phyloP scores from a whole-genome alignment of 352 stramenopile genomes.

The Phytophthora sp. region DNA sequence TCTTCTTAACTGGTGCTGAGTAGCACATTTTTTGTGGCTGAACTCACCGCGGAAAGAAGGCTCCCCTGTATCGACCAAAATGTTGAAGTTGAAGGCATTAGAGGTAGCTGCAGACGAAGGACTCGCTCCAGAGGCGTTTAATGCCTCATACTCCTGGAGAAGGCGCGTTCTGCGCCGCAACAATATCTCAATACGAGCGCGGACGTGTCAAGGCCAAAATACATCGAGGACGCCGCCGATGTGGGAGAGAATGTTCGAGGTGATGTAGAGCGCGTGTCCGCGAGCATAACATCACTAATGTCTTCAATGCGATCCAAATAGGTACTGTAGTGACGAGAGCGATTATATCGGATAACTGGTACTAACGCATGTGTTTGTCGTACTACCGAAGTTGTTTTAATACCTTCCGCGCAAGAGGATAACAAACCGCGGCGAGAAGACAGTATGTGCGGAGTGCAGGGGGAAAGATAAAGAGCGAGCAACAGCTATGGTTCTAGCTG shows the following conservation, averaged over 20 bases:
- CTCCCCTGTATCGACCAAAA: neutral
- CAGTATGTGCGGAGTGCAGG: slow-evolving; percentile 13
- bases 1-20: neutral
- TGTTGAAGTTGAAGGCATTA: neutral
- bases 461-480: slow-evolving; percentile 20
- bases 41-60: neutral
- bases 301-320: slow-evolving; percentile 7
- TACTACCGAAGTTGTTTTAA: no score
- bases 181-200: neutral
- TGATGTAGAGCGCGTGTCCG: neutral
- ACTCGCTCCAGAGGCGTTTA: neutral
- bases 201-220: slow-evolving; percentile 13
- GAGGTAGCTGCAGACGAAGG: neutral
- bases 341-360: no score
- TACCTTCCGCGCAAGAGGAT: slow-evolving; percentile 20
- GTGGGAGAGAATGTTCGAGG: neutral
- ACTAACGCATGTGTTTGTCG: no score
- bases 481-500: slow-evolving; percentile 13
- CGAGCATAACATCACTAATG: neutral
- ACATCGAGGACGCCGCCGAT: neutral
- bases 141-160: neutral
- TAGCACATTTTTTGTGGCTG: neutral
- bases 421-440: slow-evolving; percentile 17
- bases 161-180: neutral
- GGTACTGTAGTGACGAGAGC: no score